These are phyloP conservation scores for Acorus gramineus DNA, from an alignment of 106 monocot genomes.

Conservation along the genomic window DNA sequence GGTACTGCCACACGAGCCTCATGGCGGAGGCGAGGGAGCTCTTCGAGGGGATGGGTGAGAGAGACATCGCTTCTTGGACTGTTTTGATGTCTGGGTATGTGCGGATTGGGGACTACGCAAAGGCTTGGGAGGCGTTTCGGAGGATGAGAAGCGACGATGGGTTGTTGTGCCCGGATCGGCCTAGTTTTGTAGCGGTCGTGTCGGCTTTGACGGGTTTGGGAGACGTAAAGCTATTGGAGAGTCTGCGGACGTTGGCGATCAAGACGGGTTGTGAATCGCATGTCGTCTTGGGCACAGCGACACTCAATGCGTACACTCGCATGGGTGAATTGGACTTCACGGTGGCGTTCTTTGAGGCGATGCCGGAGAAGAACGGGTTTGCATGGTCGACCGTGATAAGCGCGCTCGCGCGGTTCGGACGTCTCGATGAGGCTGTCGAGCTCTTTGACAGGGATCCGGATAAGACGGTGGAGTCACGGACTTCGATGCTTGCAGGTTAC, in stretches of 20 bases:
- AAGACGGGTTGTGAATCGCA: conserved; percentile 51
- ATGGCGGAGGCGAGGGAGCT: conserved; percentile 32
- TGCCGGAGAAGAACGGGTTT: conserved; percentile 58
- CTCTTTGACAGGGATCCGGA: conserved; percentile 36
- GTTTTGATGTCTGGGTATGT: conserved; percentile 69
- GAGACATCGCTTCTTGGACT: conserved; percentile 53
- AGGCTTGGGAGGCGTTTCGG: conserved; percentile 30
- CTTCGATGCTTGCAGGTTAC: conserved; percentile 39
- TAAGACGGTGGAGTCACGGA: conserved; percentile 37
- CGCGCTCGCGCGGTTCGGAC: conserved; percentile 33
- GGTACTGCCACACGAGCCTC: conserved; percentile 36
- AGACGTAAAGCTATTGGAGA: conserved; percentile 30
- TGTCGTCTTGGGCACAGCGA: conserved; percentile 54
- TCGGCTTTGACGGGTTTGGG: conserved; percentile 31
- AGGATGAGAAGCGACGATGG: conserved; percentile 12
- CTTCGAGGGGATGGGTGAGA: conserved; percentile 33
- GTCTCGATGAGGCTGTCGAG: conserved; percentile 29
- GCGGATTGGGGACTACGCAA: conserved; percentile 21
- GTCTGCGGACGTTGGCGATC: conserved; percentile 32
- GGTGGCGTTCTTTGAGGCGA: conserved; percentile 38
- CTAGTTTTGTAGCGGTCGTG: conserved; percentile 32
- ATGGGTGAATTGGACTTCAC: conserved; percentile 22
- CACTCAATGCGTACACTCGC: conserved; percentile 46
- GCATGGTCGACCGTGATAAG: conserved; percentile 59
- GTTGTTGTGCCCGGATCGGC: conserved; percentile 31